phyloP scores from a whole-genome alignment of 139 green algal species.

The Zygnema cylindricum region DNA sequence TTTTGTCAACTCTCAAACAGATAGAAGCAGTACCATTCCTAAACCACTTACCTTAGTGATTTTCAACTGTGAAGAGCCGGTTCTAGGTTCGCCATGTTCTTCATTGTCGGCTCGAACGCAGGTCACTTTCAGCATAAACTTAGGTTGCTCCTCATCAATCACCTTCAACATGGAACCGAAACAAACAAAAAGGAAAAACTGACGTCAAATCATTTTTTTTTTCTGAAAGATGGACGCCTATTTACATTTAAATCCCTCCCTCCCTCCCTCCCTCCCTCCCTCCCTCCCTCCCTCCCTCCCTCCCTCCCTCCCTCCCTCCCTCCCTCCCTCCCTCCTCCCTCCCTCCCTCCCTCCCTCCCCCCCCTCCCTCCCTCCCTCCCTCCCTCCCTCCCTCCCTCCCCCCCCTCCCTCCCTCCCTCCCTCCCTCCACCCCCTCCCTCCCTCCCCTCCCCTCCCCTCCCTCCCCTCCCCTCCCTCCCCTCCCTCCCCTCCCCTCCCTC shows the following conservation, averaged over 20 bases:
- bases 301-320: not conserved
- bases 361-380: conserved; percentile 1
- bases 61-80: not conserved
- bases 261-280: not conserved
- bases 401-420: not conserved
- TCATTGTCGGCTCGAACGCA: not conserved
- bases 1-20: no score
- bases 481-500: not conserved
- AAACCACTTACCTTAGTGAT: not conserved
- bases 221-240: not conserved
- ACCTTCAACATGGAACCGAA: no score
- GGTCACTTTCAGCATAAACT: not conserved
- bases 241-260: not conserved
- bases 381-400: conserved; percentile 22
- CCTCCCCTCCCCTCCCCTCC: not conserved
- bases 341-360: not conserved
- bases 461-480: not conserved
- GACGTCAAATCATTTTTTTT: conserved; percentile 4
- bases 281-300: not conserved
- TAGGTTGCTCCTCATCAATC: no score
- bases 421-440: not conserved
- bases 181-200: not conserved
- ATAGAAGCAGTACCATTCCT: not conserved
- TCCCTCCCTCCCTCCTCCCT: not conserved
- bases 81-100: not conserved